Conservation (phyloP, 768 basidiomycete genomes). For the Leccinum olivaceopallidum region DNA sequence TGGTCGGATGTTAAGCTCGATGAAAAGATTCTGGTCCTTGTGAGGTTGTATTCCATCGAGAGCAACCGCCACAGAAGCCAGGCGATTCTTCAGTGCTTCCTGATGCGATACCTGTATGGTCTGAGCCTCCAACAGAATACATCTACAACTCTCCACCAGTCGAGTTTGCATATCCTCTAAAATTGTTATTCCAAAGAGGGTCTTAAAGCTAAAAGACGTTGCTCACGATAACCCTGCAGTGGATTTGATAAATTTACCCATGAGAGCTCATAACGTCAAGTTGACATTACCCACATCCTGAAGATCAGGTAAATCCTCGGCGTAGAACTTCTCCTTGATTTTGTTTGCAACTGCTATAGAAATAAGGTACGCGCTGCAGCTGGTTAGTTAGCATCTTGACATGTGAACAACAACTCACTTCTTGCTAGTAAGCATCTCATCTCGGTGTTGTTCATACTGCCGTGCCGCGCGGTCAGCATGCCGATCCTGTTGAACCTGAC, state of each 20-base stretch:
- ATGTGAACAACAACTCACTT: constrained; percentile 49
- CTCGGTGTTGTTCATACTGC: constrained; percentile 74
- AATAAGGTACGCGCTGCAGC: constrained; percentile 63
- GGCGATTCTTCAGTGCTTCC: constrained; percentile 53
- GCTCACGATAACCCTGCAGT: constrained; percentile 66
- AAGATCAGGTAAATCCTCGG: constrained; percentile 63
- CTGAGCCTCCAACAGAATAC: constrained; percentile 60
- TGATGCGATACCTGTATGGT: constrained; percentile 58
- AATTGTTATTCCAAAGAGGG: constrained; percentile 1
- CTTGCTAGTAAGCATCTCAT: constrained; percentile 80
- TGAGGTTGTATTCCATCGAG: constrained; percentile 53
- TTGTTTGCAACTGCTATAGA: constrained; percentile 69
- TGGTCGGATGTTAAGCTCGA: constrained; percentile 66
- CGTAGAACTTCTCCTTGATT: constrained; percentile 69
- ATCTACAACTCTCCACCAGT: constrained; percentile 55
- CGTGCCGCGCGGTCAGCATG: constrained; percentile 73
- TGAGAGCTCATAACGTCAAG: constrained; percentile 10
- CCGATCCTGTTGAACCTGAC: constrained; percentile 67
- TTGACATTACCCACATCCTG: constrained; percentile 60
- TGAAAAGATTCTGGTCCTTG: constrained; percentile 70
- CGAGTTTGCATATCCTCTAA: constrained; percentile 73
- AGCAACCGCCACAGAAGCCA: constrained; percentile 46
- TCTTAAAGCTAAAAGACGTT: neutral
- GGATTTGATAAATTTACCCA: constrained; percentile 13
- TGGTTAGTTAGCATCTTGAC: constrained; percentile 2